Evolutionary conservation across 805 yeast species (phyloP).

Genomic region (Candida tammaniensis): DNA sequence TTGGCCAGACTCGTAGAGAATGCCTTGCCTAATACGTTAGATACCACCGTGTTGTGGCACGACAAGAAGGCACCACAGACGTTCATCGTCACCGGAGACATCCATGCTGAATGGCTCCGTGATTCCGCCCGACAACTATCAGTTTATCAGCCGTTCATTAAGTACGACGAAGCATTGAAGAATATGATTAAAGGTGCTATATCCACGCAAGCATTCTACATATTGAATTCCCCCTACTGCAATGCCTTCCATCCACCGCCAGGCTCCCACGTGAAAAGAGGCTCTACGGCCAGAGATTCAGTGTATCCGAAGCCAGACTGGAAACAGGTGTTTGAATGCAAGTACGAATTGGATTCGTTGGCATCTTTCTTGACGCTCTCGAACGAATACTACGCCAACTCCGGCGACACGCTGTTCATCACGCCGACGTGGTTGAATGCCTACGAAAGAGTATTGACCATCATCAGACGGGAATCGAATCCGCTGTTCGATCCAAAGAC

Average conservation of each 20-base stretch:
- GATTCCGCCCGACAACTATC: constrained; percentile 83
- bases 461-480: constrained; percentile 56
- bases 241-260: constrained; percentile 90
- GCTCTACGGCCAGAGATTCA: constrained; percentile 54
- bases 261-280: constrained; percentile 45
- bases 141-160: constrained; percentile 64
- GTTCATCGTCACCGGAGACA: constrained; percentile 87
- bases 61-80: constrained; percentile 43
- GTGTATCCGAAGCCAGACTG: constrained; percentile 74
- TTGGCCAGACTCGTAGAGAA: constrained; percentile 75
- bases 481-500: constrained; percentile 55
- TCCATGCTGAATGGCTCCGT: constrained; percentile 90
- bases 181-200: constrained; percentile 74
- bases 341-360: constrained; percentile 82
- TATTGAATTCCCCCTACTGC: constrained; percentile 71
- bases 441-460: constrained; percentile 45
- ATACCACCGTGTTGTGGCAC: constrained; percentile 83
- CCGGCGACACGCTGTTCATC: constrained; percentile 50
- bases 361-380: constrained; percentile 78
- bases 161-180: constrained; percentile 47
- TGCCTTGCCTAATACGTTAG: constrained; percentile 82
- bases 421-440: constrained; percentile 59
- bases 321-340: constrained; percentile 78
- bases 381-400: constrained; percentile 62
- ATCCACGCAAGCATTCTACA: constrained; percentile 67